Evolutionary conservation across 805 yeast species (phyloP).

Genomic region (Wickerhamomyces hampshirensis): DNA sequence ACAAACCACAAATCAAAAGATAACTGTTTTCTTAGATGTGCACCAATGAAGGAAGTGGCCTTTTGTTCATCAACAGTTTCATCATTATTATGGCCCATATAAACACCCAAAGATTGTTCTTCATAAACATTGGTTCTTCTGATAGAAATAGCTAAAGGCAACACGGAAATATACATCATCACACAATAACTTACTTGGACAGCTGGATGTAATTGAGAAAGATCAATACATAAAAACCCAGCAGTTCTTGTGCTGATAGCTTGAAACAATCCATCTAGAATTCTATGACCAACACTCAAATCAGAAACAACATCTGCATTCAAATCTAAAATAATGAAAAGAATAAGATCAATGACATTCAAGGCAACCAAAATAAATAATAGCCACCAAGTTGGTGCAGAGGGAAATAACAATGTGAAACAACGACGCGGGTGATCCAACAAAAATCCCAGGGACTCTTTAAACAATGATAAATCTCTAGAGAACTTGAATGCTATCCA

Average conservation of each 20-base stretch:
- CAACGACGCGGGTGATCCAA: conserved; percentile 97
- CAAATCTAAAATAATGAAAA: conserved; percentile 77
- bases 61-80: conserved; percentile 30
- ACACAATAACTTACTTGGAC: conserved; percentile 90
- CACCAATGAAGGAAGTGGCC: conserved; percentile 65
- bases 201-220: conserved; percentile 76
- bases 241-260: conserved; percentile 93
- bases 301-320: conserved; percentile 45
- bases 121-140: conserved; percentile 97
- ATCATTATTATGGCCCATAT: conserved; percentile 24
- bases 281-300: conserved; percentile 61
- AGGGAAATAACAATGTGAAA: conserved; percentile 86
- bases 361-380: conserved; percentile 65
- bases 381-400: conserved; percentile 95
- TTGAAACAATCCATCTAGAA: conserved; percentile 82
- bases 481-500: conserved; percentile 73
- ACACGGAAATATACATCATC: conserved; percentile 97
- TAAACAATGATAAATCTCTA: conserved; percentile 54
- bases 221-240: conserved; percentile 73
- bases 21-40: conserved; percentile 86
- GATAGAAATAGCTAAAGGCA: conserved; percentile 93
- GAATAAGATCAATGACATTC: conserved; percentile 72
- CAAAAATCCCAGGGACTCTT: conserved; percentile 79
- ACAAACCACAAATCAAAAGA: conserved; percentile 95
- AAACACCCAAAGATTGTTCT: conserved; percentile 95